Evolutionary conservation across 345 rosid genomes (phyloP).

Genomic region (Lumnitzera littorea): DNA sequence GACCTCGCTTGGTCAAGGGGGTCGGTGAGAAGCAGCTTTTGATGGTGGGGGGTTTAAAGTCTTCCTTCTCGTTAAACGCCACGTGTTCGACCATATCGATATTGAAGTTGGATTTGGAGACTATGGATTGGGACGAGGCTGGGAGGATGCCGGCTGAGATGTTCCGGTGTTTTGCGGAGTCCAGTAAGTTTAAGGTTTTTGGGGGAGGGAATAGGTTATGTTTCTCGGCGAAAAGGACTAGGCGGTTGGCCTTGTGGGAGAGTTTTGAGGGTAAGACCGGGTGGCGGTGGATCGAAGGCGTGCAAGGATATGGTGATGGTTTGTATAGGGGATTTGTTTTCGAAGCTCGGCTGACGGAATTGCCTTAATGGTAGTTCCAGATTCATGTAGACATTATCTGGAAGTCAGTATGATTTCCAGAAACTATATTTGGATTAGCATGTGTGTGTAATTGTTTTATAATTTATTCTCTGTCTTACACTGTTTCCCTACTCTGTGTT

Average conservation of each 20-base stretch:
- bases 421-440: too few relatives aligned
- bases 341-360: constrained; percentile 47
- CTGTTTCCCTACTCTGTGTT: too few relatives aligned
- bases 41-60: constrained; percentile 84
- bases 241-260: constrained; percentile 78
- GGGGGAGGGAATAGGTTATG: constrained; percentile 79
- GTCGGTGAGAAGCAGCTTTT: constrained; percentile 34
- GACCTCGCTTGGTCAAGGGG: constrained; percentile 72
- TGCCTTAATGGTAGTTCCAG: constrained; percentile 36
- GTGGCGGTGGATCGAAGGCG: constrained; percentile 83
- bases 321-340: constrained; percentile 68
- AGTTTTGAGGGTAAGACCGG: constrained; percentile 25
- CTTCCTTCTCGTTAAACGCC: constrained; percentile 62
- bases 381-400: too few relatives aligned
- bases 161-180: constrained; percentile 62
- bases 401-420: too few relatives aligned
- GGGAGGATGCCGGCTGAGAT: constrained; percentile 82
- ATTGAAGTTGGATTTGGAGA: constrained; percentile 66
- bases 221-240: constrained; percentile 68
- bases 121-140: constrained; percentile 84
- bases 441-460: too few relatives aligned
- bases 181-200: constrained; percentile 82
- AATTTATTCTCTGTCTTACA: too few relatives aligned
- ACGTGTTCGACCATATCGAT: constrained; percentile 75
- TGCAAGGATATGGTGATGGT: constrained; percentile 57